Percentiles rank a stretch among this genome's conserved stretches.
Evolutionary conservation across 2,329 filamentous ascomycete genomes (phyloP).

Genomic region (Knoxdaviesia proteae): DNA sequence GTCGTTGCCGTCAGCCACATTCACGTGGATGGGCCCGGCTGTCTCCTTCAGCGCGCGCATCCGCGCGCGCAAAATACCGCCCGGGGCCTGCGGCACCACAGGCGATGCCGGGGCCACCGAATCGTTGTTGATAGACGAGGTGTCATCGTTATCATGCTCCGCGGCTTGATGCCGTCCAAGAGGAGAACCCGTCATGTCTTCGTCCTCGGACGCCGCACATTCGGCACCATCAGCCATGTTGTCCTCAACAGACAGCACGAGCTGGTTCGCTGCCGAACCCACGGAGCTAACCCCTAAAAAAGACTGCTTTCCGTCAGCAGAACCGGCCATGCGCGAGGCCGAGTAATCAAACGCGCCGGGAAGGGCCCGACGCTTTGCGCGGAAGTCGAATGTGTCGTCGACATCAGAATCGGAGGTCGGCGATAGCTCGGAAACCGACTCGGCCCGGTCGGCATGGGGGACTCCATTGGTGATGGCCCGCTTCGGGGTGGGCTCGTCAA

Average conservation of each 20-base stretch:
- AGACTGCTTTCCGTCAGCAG: constrained; percentile 42
- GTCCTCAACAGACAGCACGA: constrained; percentile 39
- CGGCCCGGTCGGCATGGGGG: background rate
- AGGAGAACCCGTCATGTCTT: constrained; percentile 63
- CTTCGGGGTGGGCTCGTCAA: background rate
- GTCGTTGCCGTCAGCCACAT: constrained; percentile 52
- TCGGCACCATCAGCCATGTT: constrained; percentile 42
- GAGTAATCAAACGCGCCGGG: constrained; percentile 66
- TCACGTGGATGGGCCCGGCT: constrained; percentile 34
- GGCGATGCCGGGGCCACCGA: constrained; percentile 11
- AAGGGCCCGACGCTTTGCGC: constrained; percentile 26
- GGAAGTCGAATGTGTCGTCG: constrained; percentile 39
- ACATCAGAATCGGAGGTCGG: constrained; percentile 9
- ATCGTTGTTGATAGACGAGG: constrained; percentile 4
- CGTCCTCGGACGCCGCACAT: constrained; percentile 53
- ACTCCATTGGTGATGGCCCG: constrained; percentile 3
- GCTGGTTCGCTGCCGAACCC: constrained; percentile 48
- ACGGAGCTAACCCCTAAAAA: constrained; percentile 88
- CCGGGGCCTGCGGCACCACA: constrained; percentile 29
- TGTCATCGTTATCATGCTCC: constrained; percentile 33
- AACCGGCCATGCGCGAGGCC: constrained; percentile 31
- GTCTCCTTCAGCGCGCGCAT: constrained; percentile 42
- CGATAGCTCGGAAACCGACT: background rate
- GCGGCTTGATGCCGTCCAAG: constrained; percentile 52
- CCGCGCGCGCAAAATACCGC: constrained; percentile 40